A percentile compares a stretch with the other conserved stretches of the same genome.
Conservation (phyloP, 768 basidiomycete species). For the Russula sp. region DNA sequence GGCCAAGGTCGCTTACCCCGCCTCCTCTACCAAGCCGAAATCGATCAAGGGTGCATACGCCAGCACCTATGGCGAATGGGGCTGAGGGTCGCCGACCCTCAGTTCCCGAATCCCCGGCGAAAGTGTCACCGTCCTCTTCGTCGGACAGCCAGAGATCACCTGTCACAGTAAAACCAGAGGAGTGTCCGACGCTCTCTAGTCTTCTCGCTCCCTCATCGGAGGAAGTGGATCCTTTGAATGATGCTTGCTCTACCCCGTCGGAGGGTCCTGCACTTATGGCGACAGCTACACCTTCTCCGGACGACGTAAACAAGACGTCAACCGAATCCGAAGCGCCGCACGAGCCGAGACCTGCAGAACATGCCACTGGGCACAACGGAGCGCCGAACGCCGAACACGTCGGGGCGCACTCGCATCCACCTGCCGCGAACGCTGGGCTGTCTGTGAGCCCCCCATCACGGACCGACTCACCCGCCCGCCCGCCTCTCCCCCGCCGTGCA, state of each 20-base stretch:
- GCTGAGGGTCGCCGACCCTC: neutral
- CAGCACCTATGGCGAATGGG: neutral
- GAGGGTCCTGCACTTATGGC: slow-evolving; percentile 1
- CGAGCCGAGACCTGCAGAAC: neutral
- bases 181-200: slow-evolving; percentile 14
- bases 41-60: slow-evolving; percentile 8
- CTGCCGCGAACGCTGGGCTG: neutral
- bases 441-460: slow-evolving; percentile 20
- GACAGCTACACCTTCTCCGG: slow-evolving; percentile 1
- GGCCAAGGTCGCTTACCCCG: slow-evolving; percentile 15
- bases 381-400: neutral
- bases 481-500: slow-evolving; percentile 63
- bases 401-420: neutral
- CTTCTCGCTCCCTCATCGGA: slow-evolving; percentile 16
- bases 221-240: slow-evolving; percentile 1
- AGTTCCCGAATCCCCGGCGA: neutral
- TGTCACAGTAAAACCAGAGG: neutral
- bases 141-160: neutral
- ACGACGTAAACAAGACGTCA: neutral
- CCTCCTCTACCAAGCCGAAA: slow-evolving; percentile 23
- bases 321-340: neutral
- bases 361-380: neutral
- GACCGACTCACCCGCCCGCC: slow-evolving; percentile 38
- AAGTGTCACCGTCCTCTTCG: neutral
- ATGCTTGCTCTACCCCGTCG: slow-evolving; percentile 16